Evolutionary conservation across 345 rosid genomes (phyloP).

Genomic region (Orychophragmus violaceus): DNA sequence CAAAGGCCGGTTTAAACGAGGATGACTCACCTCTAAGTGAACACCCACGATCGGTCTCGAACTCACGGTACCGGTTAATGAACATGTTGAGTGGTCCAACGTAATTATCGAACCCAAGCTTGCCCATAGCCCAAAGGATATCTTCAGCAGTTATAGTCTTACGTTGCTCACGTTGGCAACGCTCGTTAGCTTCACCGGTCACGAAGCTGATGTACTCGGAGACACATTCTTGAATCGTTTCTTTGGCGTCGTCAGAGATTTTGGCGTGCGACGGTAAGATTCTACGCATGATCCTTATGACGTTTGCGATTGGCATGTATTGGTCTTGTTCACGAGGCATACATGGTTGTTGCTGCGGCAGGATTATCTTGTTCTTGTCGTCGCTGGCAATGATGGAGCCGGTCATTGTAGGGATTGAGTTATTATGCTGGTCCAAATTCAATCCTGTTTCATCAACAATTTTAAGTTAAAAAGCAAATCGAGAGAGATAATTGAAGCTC

Average conservation of each 20-base stretch:
- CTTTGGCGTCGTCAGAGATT: conserved; percentile 70
- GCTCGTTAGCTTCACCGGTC: conserved; percentile 68
- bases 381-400: neutral
- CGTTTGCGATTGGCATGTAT: conserved; percentile 72
- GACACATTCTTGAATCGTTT: conserved; percentile 64
- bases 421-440: conserved; percentile 18
- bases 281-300: conserved; percentile 60
- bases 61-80: conserved; percentile 44
- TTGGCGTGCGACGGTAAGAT: conserved; percentile 53
- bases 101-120: conserved; percentile 59
- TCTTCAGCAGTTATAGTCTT: conserved; percentile 67
- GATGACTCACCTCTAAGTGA: conserved; percentile 20
- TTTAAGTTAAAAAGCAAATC: neutral
- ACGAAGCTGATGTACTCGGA: conserved; percentile 69
- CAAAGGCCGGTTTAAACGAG: neutral
- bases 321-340: conserved; percentile 52
- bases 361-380: neutral
- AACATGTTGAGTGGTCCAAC: conserved; percentile 39
- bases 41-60: conserved; percentile 34
- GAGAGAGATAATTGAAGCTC: neutral
- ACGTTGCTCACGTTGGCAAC: conserved; percentile 66
- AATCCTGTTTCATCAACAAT: neutral
- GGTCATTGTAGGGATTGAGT: conserved; percentile 1
- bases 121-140: conserved; percentile 61
- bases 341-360: conserved; percentile 12